phyloP scores from a whole-genome alignment of 805 yeast genomes.

The Candida hispaniensis region DNA sequence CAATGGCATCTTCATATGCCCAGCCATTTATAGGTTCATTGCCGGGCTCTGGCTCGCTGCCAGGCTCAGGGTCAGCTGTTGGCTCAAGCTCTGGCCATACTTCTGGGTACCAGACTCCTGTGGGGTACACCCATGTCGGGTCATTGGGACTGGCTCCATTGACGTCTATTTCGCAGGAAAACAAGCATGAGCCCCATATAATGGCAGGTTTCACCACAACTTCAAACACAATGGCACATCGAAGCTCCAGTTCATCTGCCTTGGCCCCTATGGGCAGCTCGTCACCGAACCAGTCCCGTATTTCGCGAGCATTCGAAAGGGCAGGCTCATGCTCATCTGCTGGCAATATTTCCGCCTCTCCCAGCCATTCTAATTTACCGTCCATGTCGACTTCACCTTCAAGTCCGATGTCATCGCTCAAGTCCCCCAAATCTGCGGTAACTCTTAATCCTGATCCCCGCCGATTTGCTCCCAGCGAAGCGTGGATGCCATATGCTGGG shows the following conservation, averaged over 20 bases:
- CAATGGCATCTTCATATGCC: conserved; percentile 8
- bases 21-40: conserved; percentile 16
- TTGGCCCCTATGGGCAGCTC: conserved; percentile 14
- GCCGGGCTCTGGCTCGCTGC: conserved; percentile 6
- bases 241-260: conserved; percentile 10
- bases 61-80: conserved; percentile 3
- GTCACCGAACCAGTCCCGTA: conserved; percentile 10
- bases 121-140: too few species aligned
- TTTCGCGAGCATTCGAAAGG: conserved; percentile 15
- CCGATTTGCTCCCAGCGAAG: conserved; percentile 12
- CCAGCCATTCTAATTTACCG: not conserved
- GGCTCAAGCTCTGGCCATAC: conserved; percentile 10
- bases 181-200: conserved; percentile 6
- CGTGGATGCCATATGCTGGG: conserved; percentile 16
- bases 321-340: conserved; percentile 14
- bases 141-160: too few species aligned
- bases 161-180: conserved; percentile 12
- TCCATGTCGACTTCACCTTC: conserved; percentile 8
- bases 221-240: too few species aligned
- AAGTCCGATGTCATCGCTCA: conserved; percentile 1
- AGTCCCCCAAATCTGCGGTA: conserved; percentile 12
- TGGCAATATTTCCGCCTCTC: conserved; percentile 2
- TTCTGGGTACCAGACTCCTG: conserved; percentile 14
- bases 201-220: conserved; percentile 13
- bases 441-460: conserved; percentile 11